Evolutionary conservation across 106 monocot genomes (phyloP), one percentile per base, ranked within the genome.

Genomic region (Allium fistulosum): DNA sequence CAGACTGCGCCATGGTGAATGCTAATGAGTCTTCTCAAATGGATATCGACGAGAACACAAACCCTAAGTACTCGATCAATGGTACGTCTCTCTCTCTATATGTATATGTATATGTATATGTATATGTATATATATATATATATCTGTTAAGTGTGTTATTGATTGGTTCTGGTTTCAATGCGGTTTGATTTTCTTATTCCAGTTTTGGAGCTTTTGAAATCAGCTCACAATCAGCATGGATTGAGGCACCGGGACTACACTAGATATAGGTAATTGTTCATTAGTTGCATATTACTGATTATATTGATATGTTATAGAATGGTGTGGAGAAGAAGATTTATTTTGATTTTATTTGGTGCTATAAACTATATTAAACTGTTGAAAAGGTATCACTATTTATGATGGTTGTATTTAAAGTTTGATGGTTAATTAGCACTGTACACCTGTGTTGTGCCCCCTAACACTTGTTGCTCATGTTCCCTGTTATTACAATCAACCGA

Each of bases 141-240:
- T 37, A 5, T 37, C 0, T 37, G 2, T 37, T 37, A 37, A 37
- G 5, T 37, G 37, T 37, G 37, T 37, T 37, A 37, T 37, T 5
- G 37, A 37, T 37, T 37, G 37, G 37, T 37, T 37, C 37, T 37
- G 37, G 5, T 37, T 5, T 37, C 8, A 8, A 49, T 57, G 18
- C 58, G 27, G 18, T 58, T 51, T 59, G 65, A 16, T 63, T 2
- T 59, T 73, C 8, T 13, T 53, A 8, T 59, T 48, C 63, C 81
- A 99, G 97, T 99, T 48, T 71, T 92, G 82, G 78, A 87, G 79
- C 84, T 93, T 11, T 71, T 99, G 59, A 92, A 87, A 59, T 82
- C 92, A 1, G 80, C 97, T 51, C 97, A 99, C 81, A 90, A 92
- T 87, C 92, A 90, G 76, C 97, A 99, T 58, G 97, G 97, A 7